Evolutionary conservation across 2,329 filamentous ascomycete genomes (phyloP), one percentile per base, ranked within the genome.

Genomic region (Neopestalotiopsis clavispora): DNA sequence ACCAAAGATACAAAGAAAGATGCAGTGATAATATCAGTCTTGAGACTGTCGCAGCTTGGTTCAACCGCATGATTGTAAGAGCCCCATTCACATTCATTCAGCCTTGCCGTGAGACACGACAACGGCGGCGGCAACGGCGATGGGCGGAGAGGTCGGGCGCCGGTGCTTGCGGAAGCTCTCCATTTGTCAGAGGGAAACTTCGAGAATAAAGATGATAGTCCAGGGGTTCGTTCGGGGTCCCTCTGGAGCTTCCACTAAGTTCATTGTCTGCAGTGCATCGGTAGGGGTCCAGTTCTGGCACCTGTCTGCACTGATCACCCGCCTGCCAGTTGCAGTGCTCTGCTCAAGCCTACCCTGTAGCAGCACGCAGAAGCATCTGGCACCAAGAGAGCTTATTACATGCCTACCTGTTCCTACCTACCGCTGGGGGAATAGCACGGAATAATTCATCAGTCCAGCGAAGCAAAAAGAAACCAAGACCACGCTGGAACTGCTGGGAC

Each of bases 151-250:
- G 20, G 57, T 59, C 13, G 13, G 14, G 34, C 59, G 59, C 34
- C 40, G 34, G n/a, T 40, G 32, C 34, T 28, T 28, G 23, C 28
- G 42, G 57, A 32, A 65, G 14, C 14, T n/a, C n/a, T 30, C 23
- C 38, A 65, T 65, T 65, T 65, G 62, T 65, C 62, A 65, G 40
- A 34, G 40, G 60, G 62, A 65, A 65, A 65, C 20, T 65, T 65
- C 62, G 62, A 65, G 62, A 65, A 65, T 28, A 59, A 30, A 59
- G 57, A 23, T 17, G 23, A 3, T n/a, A 17, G 23, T 30, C 57
- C 17, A 59, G 57, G 57, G 45, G 45, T 49, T n/a, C 23, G 34
- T 38, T 38, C 34, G 34, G 45, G 9, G 17, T 52, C 20, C 45
- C 45, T 52, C 23, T 32, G 57, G 56, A 59, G 23, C 23, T 30